Base-by-base conservation (phyloP, 2,329 filamentous ascomycete genomes). In the Parastagonospora avenae region DNA sequence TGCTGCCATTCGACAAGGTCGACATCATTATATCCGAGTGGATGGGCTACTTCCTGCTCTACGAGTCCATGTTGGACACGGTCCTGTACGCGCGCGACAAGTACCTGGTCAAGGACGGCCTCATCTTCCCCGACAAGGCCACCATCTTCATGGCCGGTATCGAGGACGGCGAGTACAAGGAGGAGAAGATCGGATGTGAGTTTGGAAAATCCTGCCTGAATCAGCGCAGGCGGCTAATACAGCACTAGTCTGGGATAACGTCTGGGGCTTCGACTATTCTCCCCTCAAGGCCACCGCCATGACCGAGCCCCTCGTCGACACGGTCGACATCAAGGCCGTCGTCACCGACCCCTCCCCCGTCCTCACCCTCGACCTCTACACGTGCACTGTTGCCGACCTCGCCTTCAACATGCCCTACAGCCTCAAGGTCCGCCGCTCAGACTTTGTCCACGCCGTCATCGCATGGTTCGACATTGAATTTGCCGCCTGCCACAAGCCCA, bases 401-500 rank as follows among this genome's bases (percentile, higher is more conserved):
- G 86, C 91, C 55, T 99, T 97, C 81, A 83, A 80, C 62, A 83
- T 86, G 31, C 86, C 88, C 30, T 97, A 93, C 79, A 82, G 82
- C 62, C 86, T 99, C 46, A 78, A 81, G 42, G 85, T 85, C 62
- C 90, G 91, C 71, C 89, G 93, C 62, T 91, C 91, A 72, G 94
- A 99, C 80, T 97, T 96, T 77, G 84, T 97, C 70, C 94, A 99
- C 77, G 94, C 94, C 49, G 80, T 99, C 49, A 95, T 99, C 64
- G 90, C 93, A 9, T 99, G 94, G 94, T 99, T 99, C 79, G 94
- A 99, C 74, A 97, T 99, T 66, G 93, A 97, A 71, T 99, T 99
- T 79, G 90, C 90, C 44, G 92, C 92, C 52, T 97, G 94, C 84
- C 94, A 99, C 84, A 97, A 97, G 84, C 90, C 92, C 29, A 92